Percentiles rank a stretch among this genome's conserved stretches.
Conservation (phyloP, 176 grass and related monocot genomes). For the Avena atlantica region DNA sequence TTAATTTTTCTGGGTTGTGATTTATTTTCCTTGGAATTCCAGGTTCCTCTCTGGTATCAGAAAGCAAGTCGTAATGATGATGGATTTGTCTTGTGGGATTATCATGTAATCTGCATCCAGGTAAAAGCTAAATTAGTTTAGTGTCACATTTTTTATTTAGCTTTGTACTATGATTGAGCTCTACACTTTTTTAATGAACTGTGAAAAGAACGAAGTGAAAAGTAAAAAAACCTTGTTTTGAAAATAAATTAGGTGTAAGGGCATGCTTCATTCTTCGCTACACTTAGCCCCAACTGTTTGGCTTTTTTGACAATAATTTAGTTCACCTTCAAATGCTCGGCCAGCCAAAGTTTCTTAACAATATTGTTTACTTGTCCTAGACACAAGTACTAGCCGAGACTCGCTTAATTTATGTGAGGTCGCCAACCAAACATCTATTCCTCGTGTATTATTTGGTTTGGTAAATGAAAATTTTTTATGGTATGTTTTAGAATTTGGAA, state of each 20-base stretch:
- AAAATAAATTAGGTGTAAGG: neutral
- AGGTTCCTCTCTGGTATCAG: slow-evolving; percentile 94
- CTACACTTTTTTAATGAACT: neutral
- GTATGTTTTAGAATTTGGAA: neutral
- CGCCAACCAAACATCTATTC: neutral
- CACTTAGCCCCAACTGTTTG: neutral
- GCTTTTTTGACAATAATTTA: neutral
- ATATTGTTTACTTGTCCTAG: neutral
- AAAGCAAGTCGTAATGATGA: slow-evolving; percentile 68
- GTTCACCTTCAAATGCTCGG: neutral
- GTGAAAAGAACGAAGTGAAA: neutral
- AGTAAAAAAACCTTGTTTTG: neutral
- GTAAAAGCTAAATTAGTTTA: slow-evolving; percentile 47
- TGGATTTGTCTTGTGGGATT: slow-evolving; percentile 87
- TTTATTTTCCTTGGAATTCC: slow-evolving; percentile 4
- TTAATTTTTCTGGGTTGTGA: neutral
- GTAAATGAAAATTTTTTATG: neutral
- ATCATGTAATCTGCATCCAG: slow-evolving; percentile 95
- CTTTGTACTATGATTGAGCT: slow-evolving; percentile 19
- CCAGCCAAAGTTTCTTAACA: neutral
- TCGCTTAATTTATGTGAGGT: neutral
- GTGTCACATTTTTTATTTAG: slow-evolving; percentile 3
- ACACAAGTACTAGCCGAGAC: neutral
- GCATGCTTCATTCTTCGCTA: neutral
- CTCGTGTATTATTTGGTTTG: neutral